Percentiles rank a stretch among this genome's conserved stretches.
phyloP scores from a whole-genome alignment of 768 basidiomycete genomes.

The Leccinellum luteum region DNA sequence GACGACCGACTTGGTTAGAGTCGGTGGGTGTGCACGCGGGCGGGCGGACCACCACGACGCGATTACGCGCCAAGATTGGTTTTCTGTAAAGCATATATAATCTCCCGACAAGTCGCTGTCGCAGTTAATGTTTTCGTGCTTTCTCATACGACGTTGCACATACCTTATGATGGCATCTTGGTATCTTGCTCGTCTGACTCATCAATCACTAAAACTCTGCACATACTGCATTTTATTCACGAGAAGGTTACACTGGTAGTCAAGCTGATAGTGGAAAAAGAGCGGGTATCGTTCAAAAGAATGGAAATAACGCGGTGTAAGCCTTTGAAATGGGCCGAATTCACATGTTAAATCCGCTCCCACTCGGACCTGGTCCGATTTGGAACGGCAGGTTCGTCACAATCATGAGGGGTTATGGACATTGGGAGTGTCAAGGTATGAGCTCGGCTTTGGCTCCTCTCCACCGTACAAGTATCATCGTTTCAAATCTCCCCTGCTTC shows the following conservation, averaged over 20 bases:
- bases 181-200: neutral
- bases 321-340: constrained; percentile 20
- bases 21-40: constrained; percentile 7
- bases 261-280: constrained; percentile 18
- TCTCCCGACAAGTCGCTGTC: constrained; percentile 10
- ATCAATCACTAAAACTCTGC: constrained; percentile 3
- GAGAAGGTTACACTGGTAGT: neutral
- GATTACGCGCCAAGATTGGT: constrained; percentile 8
- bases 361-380: neutral
- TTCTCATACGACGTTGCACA: constrained; percentile 7
- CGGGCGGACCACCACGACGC: constrained; percentile 3
- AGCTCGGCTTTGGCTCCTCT: neutral
- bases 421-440: neutral
- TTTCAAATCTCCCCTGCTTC: neutral
- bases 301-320: constrained; percentile 20
- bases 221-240: neutral
- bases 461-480: neutral
- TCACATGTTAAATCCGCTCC: constrained; percentile 31
- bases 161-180: neutral
- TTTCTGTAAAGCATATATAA: constrained; percentile 21
- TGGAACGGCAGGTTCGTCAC: constrained; percentile 2
- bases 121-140: constrained; percentile 10
- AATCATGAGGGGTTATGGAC: constrained; percentile 21
- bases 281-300: constrained; percentile 7
- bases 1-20: neutral